A percentile compares a stretch with the other conserved stretches of the same genome.
These are phyloP conservation scores for Biancaea sappan DNA, from an alignment of 306 rosid species.

Conservation along the genomic window DNA sequence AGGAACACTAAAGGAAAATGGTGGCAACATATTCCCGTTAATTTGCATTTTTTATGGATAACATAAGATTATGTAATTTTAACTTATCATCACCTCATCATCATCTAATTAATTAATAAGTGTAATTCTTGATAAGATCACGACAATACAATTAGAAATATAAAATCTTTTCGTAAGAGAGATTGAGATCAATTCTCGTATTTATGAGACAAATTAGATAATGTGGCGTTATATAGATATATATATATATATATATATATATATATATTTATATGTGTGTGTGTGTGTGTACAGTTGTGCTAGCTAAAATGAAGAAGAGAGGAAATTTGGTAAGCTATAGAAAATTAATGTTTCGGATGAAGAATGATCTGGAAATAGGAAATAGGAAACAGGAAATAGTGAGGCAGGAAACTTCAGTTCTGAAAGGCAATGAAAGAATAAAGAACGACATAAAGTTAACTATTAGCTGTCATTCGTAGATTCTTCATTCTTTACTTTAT, in stretches of 20 bases:
- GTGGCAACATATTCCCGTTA: too few relatives aligned
- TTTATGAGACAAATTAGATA: too few relatives aligned
- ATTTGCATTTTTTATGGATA: too few relatives aligned
- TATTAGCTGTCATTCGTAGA: conserved; percentile 38
- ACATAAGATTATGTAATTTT: background rate
- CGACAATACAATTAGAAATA: background rate
- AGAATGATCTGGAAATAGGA: conserved; percentile 28
- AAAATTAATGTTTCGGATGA: conserved; percentile 7
- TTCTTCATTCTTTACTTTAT: conserved; percentile 40
- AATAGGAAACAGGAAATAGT: conserved; percentile 22
- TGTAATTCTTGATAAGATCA: background rate
- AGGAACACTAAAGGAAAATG: background rate
- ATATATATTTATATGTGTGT: too few relatives aligned
- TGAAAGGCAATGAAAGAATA: conserved; percentile 13
- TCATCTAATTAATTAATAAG: background rate
- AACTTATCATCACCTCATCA: background rate
- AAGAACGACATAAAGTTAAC: conserved; percentile 13
- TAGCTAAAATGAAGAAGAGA: too few relatives aligned
- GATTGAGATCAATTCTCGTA: too few relatives aligned
- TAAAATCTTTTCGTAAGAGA: too few relatives aligned
- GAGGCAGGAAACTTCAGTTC: conserved; percentile 16
- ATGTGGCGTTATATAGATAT: too few relatives aligned
- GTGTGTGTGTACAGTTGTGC: too few relatives aligned
- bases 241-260: too few relatives aligned
- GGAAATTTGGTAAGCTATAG: too few relatives aligned